Percentiles rank a stretch among this genome's conserved stretches.
Conservation (phyloP, 2,329 filamentous ascomycete genomes). For the Beauveria sp. region DNA sequence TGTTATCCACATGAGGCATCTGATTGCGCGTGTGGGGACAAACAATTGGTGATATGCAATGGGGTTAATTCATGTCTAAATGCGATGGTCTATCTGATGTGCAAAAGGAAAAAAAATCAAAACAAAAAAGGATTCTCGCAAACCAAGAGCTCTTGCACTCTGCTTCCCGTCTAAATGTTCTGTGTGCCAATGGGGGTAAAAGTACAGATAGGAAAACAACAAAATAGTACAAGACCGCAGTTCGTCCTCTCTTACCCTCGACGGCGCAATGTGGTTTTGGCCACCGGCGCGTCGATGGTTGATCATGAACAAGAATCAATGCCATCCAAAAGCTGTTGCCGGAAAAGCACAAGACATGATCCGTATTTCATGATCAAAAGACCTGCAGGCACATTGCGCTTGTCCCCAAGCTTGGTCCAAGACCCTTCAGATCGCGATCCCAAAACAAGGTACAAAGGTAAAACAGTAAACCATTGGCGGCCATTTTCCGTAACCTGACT, state of each 20-base stretch:
- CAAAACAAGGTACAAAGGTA: not conserved
- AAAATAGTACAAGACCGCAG: conserved; percentile 4
- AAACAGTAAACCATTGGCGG: not conserved
- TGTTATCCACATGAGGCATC: not conserved
- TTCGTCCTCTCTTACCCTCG: not conserved
- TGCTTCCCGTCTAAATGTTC: conserved; percentile 12
- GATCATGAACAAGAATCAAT: not conserved
- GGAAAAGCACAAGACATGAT: conserved; percentile 5
- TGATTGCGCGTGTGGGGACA: not conserved
- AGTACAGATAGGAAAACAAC: conserved; percentile 9
- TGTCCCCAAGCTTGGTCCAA: not conserved
- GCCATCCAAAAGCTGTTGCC: conserved; percentile 1
- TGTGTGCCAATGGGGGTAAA: conserved; percentile 12
- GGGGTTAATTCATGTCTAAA: conserved; percentile 5
- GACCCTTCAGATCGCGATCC: conserved; percentile 2
- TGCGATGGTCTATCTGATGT: conserved; percentile 8
- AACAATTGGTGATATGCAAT: not conserved
- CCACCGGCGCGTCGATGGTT: not conserved
- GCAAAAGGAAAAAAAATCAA: not conserved
- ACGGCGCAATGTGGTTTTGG: not conserved
- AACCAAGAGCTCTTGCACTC: conserved; percentile 2
- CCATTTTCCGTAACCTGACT: not conserved
- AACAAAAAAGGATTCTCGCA: not conserved
- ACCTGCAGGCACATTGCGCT: not conserved
- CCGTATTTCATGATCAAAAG: not conserved